Evolutionary conservation across 2,329 filamentous ascomycete species (phyloP), one percentile per base, ranked within the genome.

Genomic region (Tolypocladium ovalisporum): DNA sequence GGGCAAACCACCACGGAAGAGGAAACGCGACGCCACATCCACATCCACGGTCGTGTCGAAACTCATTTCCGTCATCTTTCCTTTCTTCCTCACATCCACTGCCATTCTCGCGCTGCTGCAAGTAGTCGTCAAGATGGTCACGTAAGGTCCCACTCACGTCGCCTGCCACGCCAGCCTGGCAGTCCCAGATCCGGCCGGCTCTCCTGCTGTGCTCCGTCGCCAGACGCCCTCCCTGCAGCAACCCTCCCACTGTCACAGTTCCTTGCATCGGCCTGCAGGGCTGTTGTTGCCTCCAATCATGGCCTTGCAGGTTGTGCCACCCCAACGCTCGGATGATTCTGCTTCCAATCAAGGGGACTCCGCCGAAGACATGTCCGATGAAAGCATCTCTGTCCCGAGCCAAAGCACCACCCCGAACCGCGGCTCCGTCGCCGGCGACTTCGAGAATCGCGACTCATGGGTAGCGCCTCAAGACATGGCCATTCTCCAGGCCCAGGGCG

Each of bases 201-300:
- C 29, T 52, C 22, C 44, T 51, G 44, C 19, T 52, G 47, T 52
- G 47, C 27, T 35, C 47, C 47, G 19, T 52, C 47, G 47, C 47
- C 29, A 22, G 47, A 51, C 13, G 47, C 27, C 47, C 19, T 27
- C 47, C 47, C 17, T 35, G 54, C 37, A 42, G 55, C 55, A 47
- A 51, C 55, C 54, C 32, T 36, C 47, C 53, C 19, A 17, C 12
- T 22, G 47, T 22, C 27, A 12, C 56, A 57, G 56, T 55, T 57
- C 62, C 61, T 62, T 63, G 59, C 63, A 63, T 58, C 58, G 42
- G 54, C 61, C 61, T 65, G 64, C 64, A 64, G 62, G 60, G 57
- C 58, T 32, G 55, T 52, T 42, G 57, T 52, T 42, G 57, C 51
- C 57, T 62, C 65, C 65, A 66, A 65, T 66, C 60, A 67, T 66